Evolutionary conservation across 306 rosid species (phyloP), one percentile per base, ranked within the genome.

Genomic region (Malus sylvestris): DNA sequence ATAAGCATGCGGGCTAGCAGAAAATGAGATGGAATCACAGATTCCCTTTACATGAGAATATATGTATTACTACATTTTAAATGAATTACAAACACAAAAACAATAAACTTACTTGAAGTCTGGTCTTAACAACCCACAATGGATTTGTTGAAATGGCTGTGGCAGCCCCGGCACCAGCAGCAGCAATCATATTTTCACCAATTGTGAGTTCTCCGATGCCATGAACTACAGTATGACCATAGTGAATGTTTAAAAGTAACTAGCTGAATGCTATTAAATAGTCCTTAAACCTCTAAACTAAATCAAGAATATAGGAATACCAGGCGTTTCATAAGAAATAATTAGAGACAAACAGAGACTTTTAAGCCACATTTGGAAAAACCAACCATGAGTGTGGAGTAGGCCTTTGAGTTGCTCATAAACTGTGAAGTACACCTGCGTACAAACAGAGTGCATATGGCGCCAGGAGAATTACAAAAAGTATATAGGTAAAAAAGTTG

Each of bases 91-190:
- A 73, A 49, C 65, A 55, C 63, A 52, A 77, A 46, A 70, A 64
- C 53, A 38, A 30, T 38, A 59, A 81, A 89, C 90, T 86, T 81
- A 95, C 99, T 89, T 95, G 99, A 44, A 95, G 99, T 76, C 97
- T 89, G 65, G 99, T 95, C 84, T 95, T 92, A 68, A 95, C 97
- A 83, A 95, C 99, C 99, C 99, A 95, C 85, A 95, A 78, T 35
- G 99, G 99, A 86, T 95, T 95, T 58, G 96, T 92, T 65, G 93
- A 63, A 78, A 92, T 78, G 51, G 97, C 87, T 40, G 99, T 95
- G 77, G 96, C 91, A 11, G 90, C 97, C 72, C 99, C 99, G n/a
- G 97, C 99, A 30, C 92, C 89, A 22, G 97, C 92, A 73, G 99
- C 99, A 74, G 93, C 97, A 33, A 89, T 76, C 89, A 95, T 86